These are phyloP conservation scores for Phytophthora pisi DNA, from an alignment of 352 stramenopile genomes.

Conservation along the genomic window DNA sequence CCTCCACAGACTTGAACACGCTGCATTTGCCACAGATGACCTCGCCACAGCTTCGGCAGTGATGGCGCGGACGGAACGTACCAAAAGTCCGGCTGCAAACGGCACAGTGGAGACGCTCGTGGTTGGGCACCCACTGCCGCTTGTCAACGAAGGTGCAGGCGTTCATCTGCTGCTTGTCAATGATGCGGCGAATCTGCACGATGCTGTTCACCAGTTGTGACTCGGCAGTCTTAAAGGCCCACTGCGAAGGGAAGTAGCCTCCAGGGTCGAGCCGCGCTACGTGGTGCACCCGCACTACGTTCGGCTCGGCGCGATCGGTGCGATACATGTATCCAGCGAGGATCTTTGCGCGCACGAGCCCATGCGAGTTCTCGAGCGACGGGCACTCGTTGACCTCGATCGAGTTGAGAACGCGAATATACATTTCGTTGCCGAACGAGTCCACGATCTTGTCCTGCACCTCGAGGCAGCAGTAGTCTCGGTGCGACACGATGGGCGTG, in stretches of 20 bases:
- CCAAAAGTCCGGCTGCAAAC: conserved; percentile 78
- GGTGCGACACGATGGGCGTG: conserved; percentile 79
- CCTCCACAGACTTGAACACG: conserved; percentile 80
- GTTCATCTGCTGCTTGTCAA: conserved; percentile 90
- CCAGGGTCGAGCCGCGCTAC: conserved; percentile 74
- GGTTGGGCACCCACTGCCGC: conserved; percentile 82
- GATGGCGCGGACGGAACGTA: conserved; percentile 82
- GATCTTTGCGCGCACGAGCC: conserved; percentile 84
- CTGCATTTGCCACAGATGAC: conserved; percentile 90
- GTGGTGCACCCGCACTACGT: conserved; percentile 78
- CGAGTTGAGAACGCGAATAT: conserved; percentile 79
- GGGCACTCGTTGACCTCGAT: conserved; percentile 84
- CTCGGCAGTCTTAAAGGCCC: conserved; percentile 85
- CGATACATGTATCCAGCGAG: conserved; percentile 83
- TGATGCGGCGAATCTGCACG: conserved; percentile 78
- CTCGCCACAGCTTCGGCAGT: conserved; percentile 88
- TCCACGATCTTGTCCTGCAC: conserved; percentile 88
- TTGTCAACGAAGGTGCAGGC: conserved; percentile 85
- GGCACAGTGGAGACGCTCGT: conserved; percentile 69
- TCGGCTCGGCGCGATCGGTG: conserved; percentile 69
- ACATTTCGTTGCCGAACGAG: conserved; percentile 85
- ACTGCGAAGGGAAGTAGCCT: conserved; percentile 83
- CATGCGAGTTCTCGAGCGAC: conserved; percentile 85
- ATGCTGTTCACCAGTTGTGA: conserved; percentile 80
- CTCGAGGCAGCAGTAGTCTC: conserved; percentile 88